A percentile compares a stretch with the other conserved stretches of the same genome.
phyloP scores from a whole-genome alignment of 352 stramenopile species.

The Phytophthora sp. region DNA sequence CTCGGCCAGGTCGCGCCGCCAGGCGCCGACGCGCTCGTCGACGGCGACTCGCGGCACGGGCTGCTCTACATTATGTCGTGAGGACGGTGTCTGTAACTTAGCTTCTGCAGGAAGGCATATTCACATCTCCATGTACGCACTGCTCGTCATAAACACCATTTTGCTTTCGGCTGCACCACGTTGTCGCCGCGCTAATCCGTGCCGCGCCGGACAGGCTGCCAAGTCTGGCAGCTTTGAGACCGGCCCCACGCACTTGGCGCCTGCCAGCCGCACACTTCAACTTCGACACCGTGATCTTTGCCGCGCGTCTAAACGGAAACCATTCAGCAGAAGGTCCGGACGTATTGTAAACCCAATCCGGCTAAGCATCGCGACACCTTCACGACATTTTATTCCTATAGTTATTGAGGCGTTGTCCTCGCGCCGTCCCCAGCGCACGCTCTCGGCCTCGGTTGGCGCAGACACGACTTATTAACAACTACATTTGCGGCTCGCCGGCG shows the following conservation, averaged over 20 bases:
- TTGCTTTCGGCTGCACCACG: not conserved
- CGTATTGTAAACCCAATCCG: no score
- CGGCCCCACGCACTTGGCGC: no score
- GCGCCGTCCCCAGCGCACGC: no score
- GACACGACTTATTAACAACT: conserved; percentile 6
- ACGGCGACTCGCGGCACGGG: not conserved
- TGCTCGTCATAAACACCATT: not conserved
- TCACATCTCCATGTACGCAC: not conserved
- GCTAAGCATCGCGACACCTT: no score
- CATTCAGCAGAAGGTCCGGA: no score
- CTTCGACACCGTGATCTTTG: no score
- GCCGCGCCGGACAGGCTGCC: no score
- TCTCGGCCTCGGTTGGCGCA: no score
- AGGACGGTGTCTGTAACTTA: not conserved
- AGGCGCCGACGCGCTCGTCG: not conserved
- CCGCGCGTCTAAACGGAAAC: no score
- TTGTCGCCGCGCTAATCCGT: not conserved
- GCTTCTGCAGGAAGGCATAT: not conserved
- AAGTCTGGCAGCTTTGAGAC: no score
- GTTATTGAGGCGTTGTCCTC: not conserved
- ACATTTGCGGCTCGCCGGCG: not conserved
- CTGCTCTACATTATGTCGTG: conserved; percentile 27
- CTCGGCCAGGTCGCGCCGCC: conserved; percentile 11
- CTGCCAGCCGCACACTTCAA: no score
- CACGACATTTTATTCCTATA: conserved; percentile 7